Conservation (phyloP, 2,329 filamentous ascomycete genomes). For the Aureobasidium subglaciale region DNA sequence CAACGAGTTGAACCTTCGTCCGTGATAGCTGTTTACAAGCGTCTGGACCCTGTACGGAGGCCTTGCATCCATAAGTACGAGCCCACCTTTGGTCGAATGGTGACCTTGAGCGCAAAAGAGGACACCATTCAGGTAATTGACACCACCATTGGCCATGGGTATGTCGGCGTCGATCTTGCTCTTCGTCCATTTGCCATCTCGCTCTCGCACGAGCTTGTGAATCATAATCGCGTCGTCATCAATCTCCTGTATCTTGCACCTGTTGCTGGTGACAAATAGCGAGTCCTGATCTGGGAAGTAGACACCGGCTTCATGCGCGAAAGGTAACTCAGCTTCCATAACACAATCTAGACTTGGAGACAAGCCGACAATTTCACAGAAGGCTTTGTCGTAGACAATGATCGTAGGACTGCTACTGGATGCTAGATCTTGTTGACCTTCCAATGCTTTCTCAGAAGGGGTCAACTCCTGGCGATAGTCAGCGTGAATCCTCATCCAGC, state of each 20-base stretch:
- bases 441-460: neutral
- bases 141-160: slow-evolving; percentile 44
- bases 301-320: slow-evolving; percentile 35
- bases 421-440: neutral
- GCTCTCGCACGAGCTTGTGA: slow-evolving; percentile 21
- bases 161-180: slow-evolving; percentile 27
- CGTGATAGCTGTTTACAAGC: slow-evolving; percentile 53
- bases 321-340: slow-evolving; percentile 23
- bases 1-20: slow-evolving; percentile 53
- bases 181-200: slow-evolving; percentile 17
- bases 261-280: slow-evolving; percentile 38
- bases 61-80: slow-evolving; percentile 20
- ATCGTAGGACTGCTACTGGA: slow-evolving; percentile 18
- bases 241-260: slow-evolving; percentile 14
- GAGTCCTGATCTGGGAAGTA: slow-evolving; percentile 30
- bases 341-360: slow-evolving; percentile 20
- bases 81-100: slow-evolving; percentile 18
- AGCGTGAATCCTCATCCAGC: neutral
- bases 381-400: slow-evolving; percentile 24
- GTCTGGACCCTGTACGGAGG: slow-evolving; percentile 21
- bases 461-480: neutral
- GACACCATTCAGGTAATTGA: slow-evolving; percentile 37
- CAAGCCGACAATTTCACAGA: slow-evolving; percentile 23
- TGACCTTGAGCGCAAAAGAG: slow-evolving; percentile 28
- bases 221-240: slow-evolving; percentile 22